Percentiles rank a stretch among this genome's conserved stretches.
Conservation (phyloP, 805 yeast species). For the Lipomyces starkeyi region DNA sequence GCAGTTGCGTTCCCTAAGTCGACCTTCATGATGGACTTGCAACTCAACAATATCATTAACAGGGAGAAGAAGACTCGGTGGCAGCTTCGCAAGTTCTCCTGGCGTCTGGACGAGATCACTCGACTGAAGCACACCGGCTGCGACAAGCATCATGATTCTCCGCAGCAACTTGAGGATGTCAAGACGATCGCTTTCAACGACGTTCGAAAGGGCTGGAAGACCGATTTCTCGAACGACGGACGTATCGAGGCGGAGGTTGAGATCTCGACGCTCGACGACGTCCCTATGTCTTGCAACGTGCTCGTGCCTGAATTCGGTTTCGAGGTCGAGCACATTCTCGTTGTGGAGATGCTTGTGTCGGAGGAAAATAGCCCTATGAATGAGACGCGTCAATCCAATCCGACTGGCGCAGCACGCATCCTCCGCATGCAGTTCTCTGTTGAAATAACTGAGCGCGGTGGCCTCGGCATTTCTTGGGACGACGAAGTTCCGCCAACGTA, state of each 20-base stretch:
- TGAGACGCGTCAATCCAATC: conserved; percentile 53
- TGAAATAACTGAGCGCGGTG: conserved; percentile 85
- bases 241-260: conserved; percentile 65
- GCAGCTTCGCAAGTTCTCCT: conserved; percentile 87
- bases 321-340: conserved; percentile 72
- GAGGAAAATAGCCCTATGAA: conserved; percentile 65
- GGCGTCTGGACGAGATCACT: conserved; percentile 89
- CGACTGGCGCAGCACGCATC: conserved; percentile 93
- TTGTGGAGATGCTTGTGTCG: conserved; percentile 91
- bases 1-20: conserved; percentile 89
- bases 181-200: conserved; percentile 80
- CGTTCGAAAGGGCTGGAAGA: conserved; percentile 91
- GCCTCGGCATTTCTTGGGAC: conserved; percentile 97
- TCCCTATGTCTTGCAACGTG: conserved; percentile 65
- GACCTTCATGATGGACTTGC: conserved; percentile 79
- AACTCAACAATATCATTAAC: conserved; percentile 62
- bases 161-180: conserved; percentile 60
- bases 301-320: conserved; percentile 83
- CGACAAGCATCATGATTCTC: conserved; percentile 38
- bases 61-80: conserved; percentile 60
- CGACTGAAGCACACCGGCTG: conserved; percentile 67
- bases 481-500: conserved; percentile 99
- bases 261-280: conserved; percentile 42
- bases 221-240: conserved; percentile 82
- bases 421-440: conserved; percentile 91